These are phyloP conservation scores for Dovyalis caffra DNA, from an alignment of 345 rosid species.

Conservation along the genomic window DNA sequence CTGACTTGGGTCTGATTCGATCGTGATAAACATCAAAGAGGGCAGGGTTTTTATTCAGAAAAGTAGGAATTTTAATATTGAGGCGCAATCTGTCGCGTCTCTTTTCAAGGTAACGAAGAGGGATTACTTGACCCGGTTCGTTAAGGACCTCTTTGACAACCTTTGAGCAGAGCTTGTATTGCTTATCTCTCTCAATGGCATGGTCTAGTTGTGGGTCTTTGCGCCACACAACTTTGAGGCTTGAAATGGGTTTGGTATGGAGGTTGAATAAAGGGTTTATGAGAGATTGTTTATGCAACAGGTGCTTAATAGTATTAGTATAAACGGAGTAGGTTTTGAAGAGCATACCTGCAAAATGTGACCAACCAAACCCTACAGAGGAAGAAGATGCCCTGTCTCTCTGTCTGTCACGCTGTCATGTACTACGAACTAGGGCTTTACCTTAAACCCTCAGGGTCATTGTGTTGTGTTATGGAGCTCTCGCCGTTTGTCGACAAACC, in stretches of 20 bases:
- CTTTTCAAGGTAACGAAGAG: conserved; percentile 66
- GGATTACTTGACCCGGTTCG: conserved; percentile 78
- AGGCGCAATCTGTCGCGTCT: conserved; percentile 76
- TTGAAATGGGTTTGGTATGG: conserved; percentile 48
- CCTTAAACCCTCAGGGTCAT: too few species aligned
- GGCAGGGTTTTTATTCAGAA: conserved; percentile 52
- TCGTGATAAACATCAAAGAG: conserved; percentile 62
- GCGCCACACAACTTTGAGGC: conserved; percentile 79
- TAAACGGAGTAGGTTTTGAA: conserved; percentile 19
- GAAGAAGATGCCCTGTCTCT: too few species aligned
- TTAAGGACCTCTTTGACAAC: conserved; percentile 74
- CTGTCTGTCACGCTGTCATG: too few species aligned
- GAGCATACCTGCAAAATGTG: conserved; percentile 17
- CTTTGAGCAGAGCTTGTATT: conserved; percentile 57
- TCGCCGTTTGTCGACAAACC: too few species aligned
- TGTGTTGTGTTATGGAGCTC: too few species aligned
- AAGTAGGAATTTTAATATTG: conserved; percentile 41
- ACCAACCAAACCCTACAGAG: background rate
- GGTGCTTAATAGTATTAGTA: background rate
- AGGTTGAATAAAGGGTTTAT: conserved; percentile 12
- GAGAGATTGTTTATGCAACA: background rate
- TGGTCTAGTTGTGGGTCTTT: conserved; percentile 66
- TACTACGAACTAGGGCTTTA: too few species aligned
- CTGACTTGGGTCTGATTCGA: conserved; percentile 61
- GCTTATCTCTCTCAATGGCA: conserved; percentile 71